Base-by-base conservation (phyloP, 768 basidiomycete species). In the Collybia sp. region DNA sequence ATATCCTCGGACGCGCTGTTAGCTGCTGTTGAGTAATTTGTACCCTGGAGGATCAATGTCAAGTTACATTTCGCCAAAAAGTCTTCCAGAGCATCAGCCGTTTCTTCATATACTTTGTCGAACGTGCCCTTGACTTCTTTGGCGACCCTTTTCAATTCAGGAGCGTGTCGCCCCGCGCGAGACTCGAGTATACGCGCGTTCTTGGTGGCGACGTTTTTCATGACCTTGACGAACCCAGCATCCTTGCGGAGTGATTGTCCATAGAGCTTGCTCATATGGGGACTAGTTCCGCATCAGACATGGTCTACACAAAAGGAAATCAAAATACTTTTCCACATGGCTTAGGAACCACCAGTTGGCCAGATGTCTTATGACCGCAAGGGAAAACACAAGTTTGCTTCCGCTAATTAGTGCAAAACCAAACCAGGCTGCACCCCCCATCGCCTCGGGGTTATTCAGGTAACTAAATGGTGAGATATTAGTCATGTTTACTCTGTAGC, bases 201-300 rank as follows among this genome's bases (percentile, higher is more conserved):
- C 69, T 84, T 85, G 58, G 76, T 83, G 3, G 93, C 93, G 9
- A 94, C 91, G 48, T 77, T 88, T 67, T 93, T 94, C 64, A 99
- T 85, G n/a, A 97, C 94, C 70, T 97, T 96, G 55, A 95, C 91
- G 52, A 98, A 88, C 43, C 96, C 96, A 1, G 94, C 95, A 48
- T 98, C 95, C 65, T 93, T 92, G 52, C 96, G 84, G 11, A 99
- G 71, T 12, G 88, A 83, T 58, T 94, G 83, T 2, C 96, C 95
- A 63, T 99, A 99, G 15, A 98, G 73, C 61, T 91, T 93, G 50
- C 80, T 83, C 96, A 98, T 98, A 66, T 98, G 96, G n/a, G 96
- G 96, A 55, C 95, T 98, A 45, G 0, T 12, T 37, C 10, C 3
- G 30, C 30, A 20, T 17, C 32, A 35, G 45, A 42, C 33, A 45